phyloP scores from a whole-genome alignment of 257 asterid species.

The Solanum pimpinellifolium region DNA sequence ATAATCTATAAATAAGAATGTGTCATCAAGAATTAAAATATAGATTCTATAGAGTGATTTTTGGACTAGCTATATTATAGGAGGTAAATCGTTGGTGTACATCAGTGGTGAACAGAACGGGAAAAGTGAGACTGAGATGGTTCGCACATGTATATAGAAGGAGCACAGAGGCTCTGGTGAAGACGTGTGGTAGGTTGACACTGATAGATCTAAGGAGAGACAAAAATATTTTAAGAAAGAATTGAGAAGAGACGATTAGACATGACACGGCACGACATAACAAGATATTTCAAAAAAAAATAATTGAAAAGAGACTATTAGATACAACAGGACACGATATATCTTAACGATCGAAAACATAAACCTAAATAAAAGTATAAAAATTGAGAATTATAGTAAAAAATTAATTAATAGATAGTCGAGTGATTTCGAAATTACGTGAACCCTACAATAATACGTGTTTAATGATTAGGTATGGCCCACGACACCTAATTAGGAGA shows the following conservation, averaged over 20 bases:
- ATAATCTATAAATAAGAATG: neutral
- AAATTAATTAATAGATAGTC: too few species aligned
- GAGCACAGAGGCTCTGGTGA: neutral
- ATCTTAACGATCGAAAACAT: too few species aligned
- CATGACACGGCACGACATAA: neutral
- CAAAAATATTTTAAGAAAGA: too few species aligned
- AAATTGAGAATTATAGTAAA: too few species aligned
- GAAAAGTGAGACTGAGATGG: neutral
- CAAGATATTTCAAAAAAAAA: neutral
- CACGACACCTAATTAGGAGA: neutral
- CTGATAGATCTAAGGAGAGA: too few species aligned
- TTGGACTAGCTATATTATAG: neutral
- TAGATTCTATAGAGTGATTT: neutral
- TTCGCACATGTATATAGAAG: neutral
- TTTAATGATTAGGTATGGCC: neutral
- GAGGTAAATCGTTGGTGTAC: neutral
- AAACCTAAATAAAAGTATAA: too few species aligned
- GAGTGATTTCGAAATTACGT: neutral
- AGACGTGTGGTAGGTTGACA: neutral
- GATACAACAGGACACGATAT: too few species aligned
- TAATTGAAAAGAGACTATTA: too few species aligned
- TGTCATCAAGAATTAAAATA: neutral
- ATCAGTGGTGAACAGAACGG: neutral
- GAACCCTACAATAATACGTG: neutral
- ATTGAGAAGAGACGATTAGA: neutral